These are phyloP conservation scores for Neurospora pannonica DNA, from an alignment of 495 filamentous ascomycete genomes.

Conservation along the genomic window DNA sequence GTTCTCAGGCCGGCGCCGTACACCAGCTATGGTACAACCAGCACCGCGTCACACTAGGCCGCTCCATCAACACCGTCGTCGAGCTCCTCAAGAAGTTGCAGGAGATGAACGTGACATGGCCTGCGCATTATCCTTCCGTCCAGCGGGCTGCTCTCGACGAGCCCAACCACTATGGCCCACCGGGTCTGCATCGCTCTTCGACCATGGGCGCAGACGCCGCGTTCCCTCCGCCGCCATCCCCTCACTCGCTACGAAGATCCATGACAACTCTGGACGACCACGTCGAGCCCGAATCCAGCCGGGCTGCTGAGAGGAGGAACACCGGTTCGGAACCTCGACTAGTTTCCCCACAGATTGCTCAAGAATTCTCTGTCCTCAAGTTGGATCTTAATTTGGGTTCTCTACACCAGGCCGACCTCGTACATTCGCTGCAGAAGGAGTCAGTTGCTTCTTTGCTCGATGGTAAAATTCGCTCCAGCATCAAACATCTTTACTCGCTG, in stretches of 20 bases:
- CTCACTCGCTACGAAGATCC: constrained; percentile 55
- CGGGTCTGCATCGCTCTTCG: constrained; percentile 46
- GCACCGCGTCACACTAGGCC: constrained; percentile 74
- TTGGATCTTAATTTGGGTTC: constrained; percentile 85
- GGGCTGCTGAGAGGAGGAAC: constrained; percentile 45
- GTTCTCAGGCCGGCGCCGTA: constrained; percentile 35
- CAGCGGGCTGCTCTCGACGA: constrained; percentile 47
- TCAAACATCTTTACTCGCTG: constrained; percentile 77
- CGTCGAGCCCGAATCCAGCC: constrained; percentile 63
- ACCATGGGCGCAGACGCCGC: constrained; percentile 27
- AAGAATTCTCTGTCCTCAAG: constrained; percentile 93
- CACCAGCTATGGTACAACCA: constrained; percentile 66
- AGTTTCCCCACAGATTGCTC: constrained; percentile 85
- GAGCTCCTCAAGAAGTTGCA: constrained; percentile 72
- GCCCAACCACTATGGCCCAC: constrained; percentile 22
- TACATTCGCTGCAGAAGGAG: constrained; percentile 90
- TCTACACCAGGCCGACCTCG: constrained; percentile 77
- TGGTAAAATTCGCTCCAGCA: constrained; percentile 84
- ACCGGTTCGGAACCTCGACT: constrained; percentile 55
- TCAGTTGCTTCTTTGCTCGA: constrained; percentile 86
- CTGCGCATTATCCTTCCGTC: constrained; percentile 87
- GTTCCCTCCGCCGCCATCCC: constrained; percentile 12
- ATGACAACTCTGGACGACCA: constrained; percentile 56
- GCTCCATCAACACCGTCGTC: constrained; percentile 74
- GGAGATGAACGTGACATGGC: constrained; percentile 84